These are phyloP conservation scores for Phlegmacium glaucopus DNA, from an alignment of 768 basidiomycete genomes.

Conservation along the genomic window DNA sequence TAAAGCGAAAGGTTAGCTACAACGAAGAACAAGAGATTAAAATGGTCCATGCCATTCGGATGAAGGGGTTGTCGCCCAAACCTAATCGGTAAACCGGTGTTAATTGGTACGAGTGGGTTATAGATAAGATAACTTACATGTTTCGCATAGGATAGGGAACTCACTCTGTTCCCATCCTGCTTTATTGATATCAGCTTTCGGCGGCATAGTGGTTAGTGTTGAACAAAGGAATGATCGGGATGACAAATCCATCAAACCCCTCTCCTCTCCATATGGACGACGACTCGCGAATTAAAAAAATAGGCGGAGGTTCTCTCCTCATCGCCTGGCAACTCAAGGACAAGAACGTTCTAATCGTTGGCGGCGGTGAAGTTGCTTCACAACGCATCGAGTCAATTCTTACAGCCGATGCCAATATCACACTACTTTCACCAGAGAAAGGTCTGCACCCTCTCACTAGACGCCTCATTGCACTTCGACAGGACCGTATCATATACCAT, in stretches of 20 bases:
- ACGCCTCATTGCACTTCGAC: slow-evolving; percentile 43
- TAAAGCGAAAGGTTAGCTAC: background rate
- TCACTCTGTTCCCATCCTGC: slow-evolving; percentile 94
- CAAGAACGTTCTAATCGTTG: slow-evolving; percentile 85
- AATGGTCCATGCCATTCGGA: slow-evolving; percentile 74
- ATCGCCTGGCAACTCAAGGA: slow-evolving; percentile 90
- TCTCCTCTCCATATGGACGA: slow-evolving; percentile 14
- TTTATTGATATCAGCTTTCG: slow-evolving; percentile 92
- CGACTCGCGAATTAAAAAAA: slow-evolving; percentile 14
- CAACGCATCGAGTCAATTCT: slow-evolving; percentile 86
- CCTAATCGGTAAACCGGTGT: slow-evolving; percentile 38
- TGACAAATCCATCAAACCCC: background rate
- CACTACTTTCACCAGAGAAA: slow-evolving; percentile 66
- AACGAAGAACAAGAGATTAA: background rate
- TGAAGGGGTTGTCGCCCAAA: slow-evolving; percentile 87
- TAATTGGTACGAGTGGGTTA: background rate
- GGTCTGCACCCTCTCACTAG: slow-evolving; percentile 64
- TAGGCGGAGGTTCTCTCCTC: slow-evolving; percentile 73
- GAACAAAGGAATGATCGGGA: background rate
- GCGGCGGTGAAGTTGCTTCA: slow-evolving; percentile 91
- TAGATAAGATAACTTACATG: slow-evolving; percentile 51
- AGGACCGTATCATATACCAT: slow-evolving; percentile 61
- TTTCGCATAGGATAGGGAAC: slow-evolving; percentile 92
- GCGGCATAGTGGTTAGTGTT: slow-evolving; percentile 24
- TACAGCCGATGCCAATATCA: slow-evolving; percentile 72